phyloP scores from a whole-genome alignment of 2,329 filamentous ascomycete species.

The Colletotrichum eleusines region DNA sequence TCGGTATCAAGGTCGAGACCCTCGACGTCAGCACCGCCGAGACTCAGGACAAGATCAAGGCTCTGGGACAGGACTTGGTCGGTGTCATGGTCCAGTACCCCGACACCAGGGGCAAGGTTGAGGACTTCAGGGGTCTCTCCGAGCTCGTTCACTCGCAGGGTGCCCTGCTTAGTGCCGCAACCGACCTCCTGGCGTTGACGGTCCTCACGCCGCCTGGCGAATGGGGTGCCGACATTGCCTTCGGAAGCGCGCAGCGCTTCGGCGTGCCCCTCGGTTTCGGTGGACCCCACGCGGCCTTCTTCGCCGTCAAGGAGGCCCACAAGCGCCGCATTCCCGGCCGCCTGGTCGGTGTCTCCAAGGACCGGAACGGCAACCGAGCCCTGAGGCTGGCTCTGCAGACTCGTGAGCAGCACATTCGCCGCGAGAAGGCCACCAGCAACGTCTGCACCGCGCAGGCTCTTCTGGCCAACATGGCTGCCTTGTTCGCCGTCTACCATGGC shows the following conservation, averaged over 20 bases:
- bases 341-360: slow-evolving; percentile 91
- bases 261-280: slow-evolving; percentile 93
- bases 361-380: slow-evolving; percentile 84
- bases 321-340: slow-evolving; percentile 96
- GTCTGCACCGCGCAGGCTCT: slow-evolving; percentile 96
- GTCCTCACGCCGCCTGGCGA: slow-evolving; percentile 90
- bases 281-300: slow-evolving; percentile 97
- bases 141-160: slow-evolving; percentile 82
- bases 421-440: slow-evolving; percentile 97
- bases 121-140: slow-evolving; percentile 80
- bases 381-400: slow-evolving; percentile 90
- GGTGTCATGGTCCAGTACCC: slow-evolving; percentile 97
- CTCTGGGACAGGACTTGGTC: slow-evolving; percentile 83
- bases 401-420: slow-evolving; percentile 93
- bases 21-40: slow-evolving; percentile 77
- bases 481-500: slow-evolving; percentile 95
- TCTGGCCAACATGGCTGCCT: slow-evolving; percentile 93
- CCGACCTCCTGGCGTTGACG: slow-evolving; percentile 89
- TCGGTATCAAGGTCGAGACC: slow-evolving; percentile 83
- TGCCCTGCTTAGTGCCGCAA: slow-evolving; percentile 86
- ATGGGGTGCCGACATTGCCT: slow-evolving; percentile 94
- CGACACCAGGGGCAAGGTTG: slow-evolving; percentile 84
- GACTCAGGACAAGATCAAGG: slow-evolving; percentile 72
- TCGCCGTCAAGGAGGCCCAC: slow-evolving; percentile 89
- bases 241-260: slow-evolving; percentile 91